Evolutionary conservation across 768 basidiomycete genomes (phyloP), one percentile per base, ranked within the genome.

Genomic region (Suillus subluteus): DNA sequence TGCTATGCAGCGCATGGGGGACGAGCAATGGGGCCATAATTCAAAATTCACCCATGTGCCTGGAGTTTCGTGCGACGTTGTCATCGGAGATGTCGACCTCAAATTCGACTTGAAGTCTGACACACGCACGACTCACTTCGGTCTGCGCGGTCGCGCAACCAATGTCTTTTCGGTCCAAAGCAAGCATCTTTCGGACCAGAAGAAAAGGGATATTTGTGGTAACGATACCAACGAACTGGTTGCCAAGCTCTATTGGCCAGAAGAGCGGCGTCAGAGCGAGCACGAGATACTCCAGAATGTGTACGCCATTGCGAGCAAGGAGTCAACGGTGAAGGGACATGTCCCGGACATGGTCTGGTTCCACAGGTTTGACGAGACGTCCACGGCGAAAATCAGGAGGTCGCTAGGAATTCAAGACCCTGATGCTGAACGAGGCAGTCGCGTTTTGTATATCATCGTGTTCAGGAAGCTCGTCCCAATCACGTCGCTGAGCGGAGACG

Each of bases 11-110:
- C 65, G 67, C 6, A 66, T 70, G 56, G 0, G n/a, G 9, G 11
- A 55, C 8, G 37, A 11, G 2, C 61, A 70, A 21, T 70, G 69
- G 67, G 71, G 69, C 8, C 16, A 66, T 44, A 56, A 68, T 58
- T 18, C 58, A 8, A 6, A 52, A 21, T 48, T 44, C 4, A 21
- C 62, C 1, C 68, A 63, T 21, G 26, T 52, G 61, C 7, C 48
- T 48, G 48, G 21, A 38, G 2, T 63, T 65, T 37, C 46, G 38
- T 3, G 18, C 46, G 1, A 32, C 7, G 64, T 18, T 15, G 38
- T 52, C 4, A 6, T 46, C 21, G n/a, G n/a, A 2, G 4, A 48
- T 1, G 54, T 67, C 5, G 26, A 59, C 21, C 12, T 65, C 35
- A 21, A 1, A 6, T 52, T 69, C 1, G 38, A 63, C 15, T 41